Evolutionary conservation across 2,329 filamentous ascomycete genomes (phyloP), one percentile per base, ranked within the genome.

Genomic region (Penicillium sp.): DNA sequence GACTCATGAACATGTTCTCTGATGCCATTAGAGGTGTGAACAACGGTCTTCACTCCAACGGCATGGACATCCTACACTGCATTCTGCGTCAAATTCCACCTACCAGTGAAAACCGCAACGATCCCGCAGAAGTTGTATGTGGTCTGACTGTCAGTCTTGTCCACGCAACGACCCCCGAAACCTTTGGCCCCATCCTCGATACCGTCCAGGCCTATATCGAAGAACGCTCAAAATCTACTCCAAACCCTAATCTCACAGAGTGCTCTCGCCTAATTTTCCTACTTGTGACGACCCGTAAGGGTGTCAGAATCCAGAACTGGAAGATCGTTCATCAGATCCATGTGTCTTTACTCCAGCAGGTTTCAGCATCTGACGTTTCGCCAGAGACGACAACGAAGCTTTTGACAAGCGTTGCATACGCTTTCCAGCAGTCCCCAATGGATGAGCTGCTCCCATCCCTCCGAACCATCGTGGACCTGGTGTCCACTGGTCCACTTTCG

Each of bases 1-100:
- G 93, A 52, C 74, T 97, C 43, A 97, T 96, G 91, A 90, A 86
- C 16, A 87, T 97, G 80, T 91, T 97, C 67, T 87, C 91, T 4
- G 93, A 97, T 72, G 87, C 92, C 8, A 82, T 86, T 49, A 85
- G 85, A 63, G 85, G 85, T 24, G 75, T 87, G 29, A 83, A 86
- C 58, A 71, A 77, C 47, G 80, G 79, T 0, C 69, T 87, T 7
- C 83, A 87, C 67, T 83, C 83, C 2, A 83, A 82, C 60, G 84
- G 81, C 31, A 65, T 75, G 2, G 77, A 80, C 9, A 78, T 86
- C 18, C 63, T 86, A 22, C 71, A 75, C 43, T 82, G 81, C 57
- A 63, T 87, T 8, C 57, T 86, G 36, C 67, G 70, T 27, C 61
- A 67, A 48, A 57, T 71, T 6, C 64, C 66, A 24, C 63, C 64